These are phyloP conservation scores for Paramyrothecium sp. DNA, from an alignment of 2,329 filamentous ascomycete species.

Conservation along the genomic window DNA sequence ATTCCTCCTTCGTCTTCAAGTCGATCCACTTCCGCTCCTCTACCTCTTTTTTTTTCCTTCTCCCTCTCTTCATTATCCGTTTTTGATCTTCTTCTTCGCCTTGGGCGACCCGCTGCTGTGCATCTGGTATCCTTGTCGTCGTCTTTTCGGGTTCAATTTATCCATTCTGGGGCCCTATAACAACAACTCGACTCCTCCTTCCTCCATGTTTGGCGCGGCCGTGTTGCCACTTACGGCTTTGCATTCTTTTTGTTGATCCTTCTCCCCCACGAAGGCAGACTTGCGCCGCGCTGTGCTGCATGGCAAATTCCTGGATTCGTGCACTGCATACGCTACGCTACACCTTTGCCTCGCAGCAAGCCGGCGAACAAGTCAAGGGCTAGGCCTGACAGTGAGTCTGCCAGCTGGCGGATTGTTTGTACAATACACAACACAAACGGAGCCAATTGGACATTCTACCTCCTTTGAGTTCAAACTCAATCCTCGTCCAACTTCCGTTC, in stretches of 20 bases:
- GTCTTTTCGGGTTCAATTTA: not conserved
- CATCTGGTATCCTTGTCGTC: not conserved
- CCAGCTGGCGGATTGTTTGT: too few relatives aligned
- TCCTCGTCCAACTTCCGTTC: not conserved
- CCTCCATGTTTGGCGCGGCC: not conserved
- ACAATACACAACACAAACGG: not conserved
- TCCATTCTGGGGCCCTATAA: not conserved
- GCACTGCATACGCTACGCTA: too few relatives aligned
- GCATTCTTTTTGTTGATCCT: too few relatives aligned
- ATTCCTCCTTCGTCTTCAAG: not conserved
- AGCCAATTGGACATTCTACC: not conserved
- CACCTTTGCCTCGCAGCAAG: too few relatives aligned
- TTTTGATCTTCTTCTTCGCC: not conserved
- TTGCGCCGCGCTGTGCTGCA: too few relatives aligned
- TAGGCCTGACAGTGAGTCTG: too few relatives aligned
- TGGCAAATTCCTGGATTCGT: too few relatives aligned
- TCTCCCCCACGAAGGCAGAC: too few relatives aligned
- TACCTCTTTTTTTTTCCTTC: not conserved
- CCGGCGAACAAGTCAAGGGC: too few relatives aligned
- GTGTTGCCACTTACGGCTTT: too few relatives aligned
- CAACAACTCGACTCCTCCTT: not conserved
- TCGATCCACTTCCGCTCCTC: not conserved
- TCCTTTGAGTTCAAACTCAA: not conserved
- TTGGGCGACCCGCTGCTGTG: not conserved
- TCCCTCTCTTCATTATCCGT: not conserved